These are phyloP conservation scores for Bruguiera gymnorhiza DNA, from an alignment of 345 rosid species.

Conservation along the genomic window DNA sequence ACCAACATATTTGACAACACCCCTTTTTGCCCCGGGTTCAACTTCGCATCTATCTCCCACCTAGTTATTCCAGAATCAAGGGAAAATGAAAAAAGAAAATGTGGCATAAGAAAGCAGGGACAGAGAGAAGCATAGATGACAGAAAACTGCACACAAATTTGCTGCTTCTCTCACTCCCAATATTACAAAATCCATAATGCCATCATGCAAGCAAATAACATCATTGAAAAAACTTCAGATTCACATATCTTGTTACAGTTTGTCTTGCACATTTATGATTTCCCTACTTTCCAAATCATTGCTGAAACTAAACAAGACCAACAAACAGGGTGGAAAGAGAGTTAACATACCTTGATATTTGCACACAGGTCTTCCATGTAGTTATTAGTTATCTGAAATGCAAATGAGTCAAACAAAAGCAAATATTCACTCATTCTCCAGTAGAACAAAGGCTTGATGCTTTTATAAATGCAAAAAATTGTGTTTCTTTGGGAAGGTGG, in stretches of 20 bases:
- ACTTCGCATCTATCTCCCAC: constrained; percentile 90
- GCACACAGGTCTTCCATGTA: constrained; percentile 73
- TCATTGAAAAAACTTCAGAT: neutral
- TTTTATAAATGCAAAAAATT: too few species aligned
- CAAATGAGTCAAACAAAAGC: constrained; percentile 4
- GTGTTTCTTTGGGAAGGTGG: too few species aligned
- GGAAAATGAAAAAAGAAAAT: neutral
- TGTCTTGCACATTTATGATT: neutral
- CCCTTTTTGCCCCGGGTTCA: constrained; percentile 92
- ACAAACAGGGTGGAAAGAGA: neutral
- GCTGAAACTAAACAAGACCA: neutral
- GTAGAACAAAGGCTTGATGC: too few species aligned
- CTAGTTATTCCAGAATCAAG: constrained; percentile 27
- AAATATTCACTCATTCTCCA: neutral
- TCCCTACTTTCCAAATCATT: neutral
- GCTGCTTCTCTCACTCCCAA: neutral
- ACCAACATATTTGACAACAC: constrained; percentile 75
- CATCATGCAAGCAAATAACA: neutral
- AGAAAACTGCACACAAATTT: neutral
- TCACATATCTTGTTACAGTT: neutral
- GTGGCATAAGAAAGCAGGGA: neutral
- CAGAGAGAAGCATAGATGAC: neutral
- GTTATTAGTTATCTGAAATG: constrained; percentile 51
- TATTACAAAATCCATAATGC: neutral
- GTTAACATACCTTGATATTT: constrained; percentile 59